phyloP scores from a whole-genome alignment of 768 basidiomycete species.

The Leucocoprinus leucothites region DNA sequence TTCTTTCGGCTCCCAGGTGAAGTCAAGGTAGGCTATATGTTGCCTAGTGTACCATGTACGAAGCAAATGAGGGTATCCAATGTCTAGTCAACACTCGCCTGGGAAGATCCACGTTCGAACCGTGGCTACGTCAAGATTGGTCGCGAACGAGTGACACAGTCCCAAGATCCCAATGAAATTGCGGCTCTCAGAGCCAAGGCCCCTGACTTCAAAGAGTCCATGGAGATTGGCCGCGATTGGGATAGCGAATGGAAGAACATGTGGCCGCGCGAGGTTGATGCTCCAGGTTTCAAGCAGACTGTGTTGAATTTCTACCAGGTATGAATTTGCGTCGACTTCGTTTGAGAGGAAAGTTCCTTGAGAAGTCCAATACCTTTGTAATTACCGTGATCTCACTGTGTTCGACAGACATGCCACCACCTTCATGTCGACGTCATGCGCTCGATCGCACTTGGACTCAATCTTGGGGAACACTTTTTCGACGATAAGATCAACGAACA shows the following conservation, averaged over 20 bases:
- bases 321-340: constrained; percentile 15
- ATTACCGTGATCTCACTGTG: constrained; percentile 2
- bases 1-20: constrained; percentile 70
- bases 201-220: constrained; percentile 80
- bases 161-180: constrained; percentile 68
- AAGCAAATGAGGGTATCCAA: not conserved
- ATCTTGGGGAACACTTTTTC: constrained; percentile 71
- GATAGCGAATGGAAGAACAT: constrained; percentile 73
- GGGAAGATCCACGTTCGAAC: constrained; percentile 85
- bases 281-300: constrained; percentile 64
- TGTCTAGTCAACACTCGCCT: constrained; percentile 57
- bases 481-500: constrained; percentile 73
- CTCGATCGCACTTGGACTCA: constrained; percentile 79
- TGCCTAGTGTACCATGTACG: not conserved
- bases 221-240: constrained; percentile 90
- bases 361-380: not conserved
- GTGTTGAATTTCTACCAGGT: constrained; percentile 79
- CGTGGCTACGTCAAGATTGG: constrained; percentile 82
- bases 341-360: not conserved
- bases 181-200: constrained; percentile 67
- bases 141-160: constrained; percentile 79
- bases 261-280: constrained; percentile 68
- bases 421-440: constrained; percentile 78
- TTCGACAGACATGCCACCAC: constrained; percentile 63
- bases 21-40: constrained; percentile 44